These are phyloP conservation scores for Arxiozyma telluris DNA, from an alignment of 1,139 yeast genomes.

Conservation along the genomic window DNA sequence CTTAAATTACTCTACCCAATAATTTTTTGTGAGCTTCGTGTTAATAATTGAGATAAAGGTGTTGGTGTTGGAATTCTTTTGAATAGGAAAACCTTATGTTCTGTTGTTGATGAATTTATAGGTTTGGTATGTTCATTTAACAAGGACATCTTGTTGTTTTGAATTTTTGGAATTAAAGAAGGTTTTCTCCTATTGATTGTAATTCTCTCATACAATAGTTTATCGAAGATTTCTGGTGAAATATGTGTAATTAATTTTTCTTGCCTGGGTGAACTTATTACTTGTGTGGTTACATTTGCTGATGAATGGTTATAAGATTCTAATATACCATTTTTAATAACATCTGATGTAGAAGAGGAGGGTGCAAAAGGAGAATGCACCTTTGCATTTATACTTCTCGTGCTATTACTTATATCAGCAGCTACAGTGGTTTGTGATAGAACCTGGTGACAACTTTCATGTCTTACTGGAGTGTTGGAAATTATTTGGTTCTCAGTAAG, in stretches of 20 bases:
- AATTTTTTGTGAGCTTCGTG: background rate
- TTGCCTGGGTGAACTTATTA: background rate
- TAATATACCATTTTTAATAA: background rate
- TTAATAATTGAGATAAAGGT: constrained; percentile 14
- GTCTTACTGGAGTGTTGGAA: background rate
- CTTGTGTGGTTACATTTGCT: background rate
- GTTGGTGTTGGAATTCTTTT: constrained; percentile 16
- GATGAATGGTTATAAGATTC: background rate
- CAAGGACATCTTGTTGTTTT: background rate
- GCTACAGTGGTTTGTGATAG: background rate
- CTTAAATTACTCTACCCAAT: no score
- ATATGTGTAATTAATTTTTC: background rate
- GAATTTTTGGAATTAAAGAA: background rate
- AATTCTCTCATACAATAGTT: background rate
- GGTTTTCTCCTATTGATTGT: background rate
- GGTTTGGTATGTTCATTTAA: background rate
- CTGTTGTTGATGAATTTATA: background rate
- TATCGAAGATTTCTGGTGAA: background rate
- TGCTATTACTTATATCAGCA: background rate
- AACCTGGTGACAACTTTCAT: background rate
- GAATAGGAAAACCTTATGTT: background rate
- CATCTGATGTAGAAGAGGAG: background rate
- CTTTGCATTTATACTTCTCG: no score
- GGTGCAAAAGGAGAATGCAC: background rate
- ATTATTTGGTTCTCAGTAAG: background rate